Percentiles rank a stretch among this genome's conserved stretches.
Conservation (phyloP, 2,329 filamentous ascomycete genomes). For the Neopestalotiopsis sp. region DNA sequence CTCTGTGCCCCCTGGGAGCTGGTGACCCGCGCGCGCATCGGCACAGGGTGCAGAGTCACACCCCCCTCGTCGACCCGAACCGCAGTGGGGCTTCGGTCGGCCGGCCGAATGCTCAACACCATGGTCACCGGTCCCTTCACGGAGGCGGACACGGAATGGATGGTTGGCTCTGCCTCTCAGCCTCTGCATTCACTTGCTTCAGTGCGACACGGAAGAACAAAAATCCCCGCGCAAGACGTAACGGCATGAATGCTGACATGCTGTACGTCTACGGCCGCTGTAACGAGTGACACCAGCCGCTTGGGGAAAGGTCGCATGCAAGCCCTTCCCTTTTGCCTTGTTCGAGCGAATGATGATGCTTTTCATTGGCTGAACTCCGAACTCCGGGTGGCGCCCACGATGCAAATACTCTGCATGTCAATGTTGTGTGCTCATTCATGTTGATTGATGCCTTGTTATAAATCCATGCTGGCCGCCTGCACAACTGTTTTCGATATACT, state of each 20-base stretch:
- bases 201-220: background rate
- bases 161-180: background rate
- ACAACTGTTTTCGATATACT: background rate
- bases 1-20: background rate
- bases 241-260: background rate
- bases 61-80: background rate
- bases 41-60: background rate
- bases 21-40: background rate
- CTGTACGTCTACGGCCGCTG: background rate
- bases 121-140: background rate
- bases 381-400: background rate
- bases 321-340: background rate
- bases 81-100: conserved; percentile 2
- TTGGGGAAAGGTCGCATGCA: background rate
- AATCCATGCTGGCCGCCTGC: background rate
- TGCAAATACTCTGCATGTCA: background rate
- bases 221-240: background rate
- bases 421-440: background rate
- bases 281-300: background rate
- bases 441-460: background rate
- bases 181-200: background rate
- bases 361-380: background rate
- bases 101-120: background rate
- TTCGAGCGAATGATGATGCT: background rate
- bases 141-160: background rate